phyloP scores from a whole-genome alignment of 169 alveolate species.

The Plasmodium fragile region DNA sequence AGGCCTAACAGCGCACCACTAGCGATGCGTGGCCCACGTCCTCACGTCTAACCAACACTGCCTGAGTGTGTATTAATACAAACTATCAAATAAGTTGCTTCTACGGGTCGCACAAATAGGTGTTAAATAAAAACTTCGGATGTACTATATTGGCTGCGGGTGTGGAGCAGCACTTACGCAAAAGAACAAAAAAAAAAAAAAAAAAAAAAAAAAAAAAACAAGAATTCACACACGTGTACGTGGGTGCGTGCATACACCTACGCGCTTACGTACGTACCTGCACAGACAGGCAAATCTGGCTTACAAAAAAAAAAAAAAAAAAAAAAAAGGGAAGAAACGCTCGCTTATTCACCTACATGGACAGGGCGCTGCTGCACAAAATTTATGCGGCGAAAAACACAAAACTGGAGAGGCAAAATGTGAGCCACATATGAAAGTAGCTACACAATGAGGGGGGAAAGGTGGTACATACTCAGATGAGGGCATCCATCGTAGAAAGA shows the following conservation, averaged over 20 bases:
- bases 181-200: not conserved
- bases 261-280: not conserved
- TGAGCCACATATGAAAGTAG: not conserved
- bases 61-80: not conserved
- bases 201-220: not conserved
- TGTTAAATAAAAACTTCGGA: not conserved
- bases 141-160: not conserved
- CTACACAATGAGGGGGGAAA: not conserved
- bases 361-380: not conserved
- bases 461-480: not conserved
- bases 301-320: not conserved
- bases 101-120: not conserved
- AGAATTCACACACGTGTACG: not conserved
- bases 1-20: not conserved
- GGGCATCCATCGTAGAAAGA: not conserved
- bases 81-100: not conserved
- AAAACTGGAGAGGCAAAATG: not conserved
- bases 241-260: not conserved
- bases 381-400: not conserved
- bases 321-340: not conserved
- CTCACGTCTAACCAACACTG: not conserved
- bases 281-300: not conserved
- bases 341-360: not conserved
- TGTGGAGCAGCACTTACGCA: not conserved
- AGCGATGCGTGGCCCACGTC: not conserved